These are phyloP conservation scores for Pseudohalonectria lignicola DNA, from an alignment of 2,329 filamentous ascomycete species.

Conservation along the genomic window DNA sequence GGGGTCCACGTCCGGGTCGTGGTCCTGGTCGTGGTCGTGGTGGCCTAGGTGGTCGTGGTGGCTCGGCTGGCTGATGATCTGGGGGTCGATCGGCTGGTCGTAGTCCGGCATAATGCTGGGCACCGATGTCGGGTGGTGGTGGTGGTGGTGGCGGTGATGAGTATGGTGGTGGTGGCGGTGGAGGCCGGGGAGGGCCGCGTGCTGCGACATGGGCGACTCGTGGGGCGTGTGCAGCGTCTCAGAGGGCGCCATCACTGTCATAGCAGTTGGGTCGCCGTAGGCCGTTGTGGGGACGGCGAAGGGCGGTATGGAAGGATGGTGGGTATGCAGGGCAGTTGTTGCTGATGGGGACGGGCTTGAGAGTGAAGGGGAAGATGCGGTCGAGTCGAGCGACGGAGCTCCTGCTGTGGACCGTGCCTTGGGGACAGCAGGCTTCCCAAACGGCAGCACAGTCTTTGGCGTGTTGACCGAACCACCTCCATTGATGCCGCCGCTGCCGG, in stretches of 20 bases:
- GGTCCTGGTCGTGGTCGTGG: slow-evolving; percentile 13
- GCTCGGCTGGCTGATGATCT: slow-evolving; percentile 37
- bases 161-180: slow-evolving; percentile 22
- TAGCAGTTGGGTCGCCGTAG: slow-evolving; percentile 29
- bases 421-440: too few relatives aligned
- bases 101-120: slow-evolving; percentile 12
- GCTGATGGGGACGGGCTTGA: too few relatives aligned
- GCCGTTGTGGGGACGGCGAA: too few relatives aligned
- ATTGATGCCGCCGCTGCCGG: too few relatives aligned
- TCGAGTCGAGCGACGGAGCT: too few relatives aligned
- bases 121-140: slow-evolving; percentile 8
- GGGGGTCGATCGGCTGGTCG: slow-evolving; percentile 45
- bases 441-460: too few relatives aligned
- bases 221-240: slow-evolving; percentile 15
- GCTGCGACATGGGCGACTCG: slow-evolving; percentile 15
- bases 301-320: too few relatives aligned
- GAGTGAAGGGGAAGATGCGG: too few relatives aligned
- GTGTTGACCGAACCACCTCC: too few relatives aligned
- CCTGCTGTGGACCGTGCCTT: too few relatives aligned
- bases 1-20: slow-evolving; percentile 13
- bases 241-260: slow-evolving; percentile 27
- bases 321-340: too few relatives aligned
- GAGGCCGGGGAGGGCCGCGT: slow-evolving; percentile 13
- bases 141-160: slow-evolving; percentile 15
- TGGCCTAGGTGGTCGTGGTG: slow-evolving; percentile 14